A percentile compares a stretch with the other conserved stretches of the same genome.
These are phyloP conservation scores for Verbascum thapsus DNA, from an alignment of 257 asterid species.

Conservation along the genomic window DNA sequence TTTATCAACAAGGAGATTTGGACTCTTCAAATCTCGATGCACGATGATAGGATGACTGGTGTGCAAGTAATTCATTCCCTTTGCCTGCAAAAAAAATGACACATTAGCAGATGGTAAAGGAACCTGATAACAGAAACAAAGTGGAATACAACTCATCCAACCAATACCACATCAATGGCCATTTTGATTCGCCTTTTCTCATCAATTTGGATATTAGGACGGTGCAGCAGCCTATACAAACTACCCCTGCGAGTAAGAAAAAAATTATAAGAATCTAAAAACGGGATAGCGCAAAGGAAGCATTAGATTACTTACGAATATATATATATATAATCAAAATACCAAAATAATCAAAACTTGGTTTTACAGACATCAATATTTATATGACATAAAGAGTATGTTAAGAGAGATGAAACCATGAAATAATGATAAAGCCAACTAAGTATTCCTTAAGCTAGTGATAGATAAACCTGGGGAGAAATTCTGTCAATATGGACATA, in stretches of 20 bases:
- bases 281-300: background rate
- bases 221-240: conserved; percentile 85
- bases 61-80: conserved; percentile 98
- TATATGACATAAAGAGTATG: no score
- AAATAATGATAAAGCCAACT: conserved; percentile 15
- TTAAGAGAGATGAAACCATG: background rate
- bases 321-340: no score
- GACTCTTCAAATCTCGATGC: conserved; percentile 95
- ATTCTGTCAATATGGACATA: conserved; percentile 90
- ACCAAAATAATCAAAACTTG: no score
- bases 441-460: background rate
- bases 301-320: background rate
- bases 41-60: conserved; percentile 90
- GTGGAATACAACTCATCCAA: conserved; percentile 26
- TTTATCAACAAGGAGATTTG: conserved; percentile 94
- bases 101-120: conserved; percentile 17
- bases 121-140: conserved; percentile 28
- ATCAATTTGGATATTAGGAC: conserved; percentile 73
- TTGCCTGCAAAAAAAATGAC: conserved; percentile 68
- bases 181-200: conserved; percentile 83
- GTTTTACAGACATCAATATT: no score
- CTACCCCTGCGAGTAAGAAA: conserved; percentile 77
- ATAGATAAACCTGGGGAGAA: conserved; percentile 36
- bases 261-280: conserved; percentile 16
- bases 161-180: conserved; percentile 96